Percentiles rank a stretch among this genome's conserved stretches.
Evolutionary conservation across 139 green algal genomes (phyloP).

Genomic region (Trebouxia sp.): DNA sequence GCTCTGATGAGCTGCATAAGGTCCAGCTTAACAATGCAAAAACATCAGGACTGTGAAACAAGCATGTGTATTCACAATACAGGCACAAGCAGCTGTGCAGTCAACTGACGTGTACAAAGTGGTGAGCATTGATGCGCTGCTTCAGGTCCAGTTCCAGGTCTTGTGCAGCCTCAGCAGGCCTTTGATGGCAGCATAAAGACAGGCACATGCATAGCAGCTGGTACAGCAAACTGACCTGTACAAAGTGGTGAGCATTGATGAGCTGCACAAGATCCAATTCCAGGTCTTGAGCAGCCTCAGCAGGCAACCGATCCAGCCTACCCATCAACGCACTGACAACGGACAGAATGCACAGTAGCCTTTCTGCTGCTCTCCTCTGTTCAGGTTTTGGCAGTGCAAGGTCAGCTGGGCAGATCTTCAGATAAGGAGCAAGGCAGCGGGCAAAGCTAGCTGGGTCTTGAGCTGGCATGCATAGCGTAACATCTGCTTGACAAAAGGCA

Average conservation of each 20-base stretch:
- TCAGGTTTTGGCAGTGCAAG: not conserved
- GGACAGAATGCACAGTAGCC: conserved; percentile 62
- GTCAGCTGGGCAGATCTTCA: conserved; percentile 42
- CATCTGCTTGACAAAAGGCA: conserved; percentile 64
- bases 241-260: conserved; percentile 54
- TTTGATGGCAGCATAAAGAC: too few species aligned
- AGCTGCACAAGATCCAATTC: conserved; percentile 53
- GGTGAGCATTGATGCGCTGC: conserved; percentile 53
- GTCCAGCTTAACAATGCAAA: too few species aligned
- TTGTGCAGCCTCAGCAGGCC: conserved; percentile 32
- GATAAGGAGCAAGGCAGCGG: conserved; percentile 71
- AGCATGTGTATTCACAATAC: too few species aligned
- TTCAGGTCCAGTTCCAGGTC: conserved; percentile 61
- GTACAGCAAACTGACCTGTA: conserved; percentile 33
- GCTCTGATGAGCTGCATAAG: conserved; percentile 55
- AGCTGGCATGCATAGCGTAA: conserved; percentile 52
- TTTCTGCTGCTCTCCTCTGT: conserved; percentile 45
- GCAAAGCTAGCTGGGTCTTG: conserved; percentile 60
- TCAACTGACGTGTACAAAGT: conserved; percentile 40
- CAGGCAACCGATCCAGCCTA: conserved; percentile 39
- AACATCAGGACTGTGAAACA: too few species aligned
- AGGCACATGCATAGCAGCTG: too few species aligned
- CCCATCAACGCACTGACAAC: conserved; percentile 36
- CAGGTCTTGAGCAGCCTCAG: conserved; percentile 49
- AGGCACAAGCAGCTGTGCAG: too few species aligned